Percentiles rank a stretch among this genome's conserved stretches.
Evolutionary conservation across 805 yeast species (phyloP).

Genomic region (Pichia eremophila): DNA sequence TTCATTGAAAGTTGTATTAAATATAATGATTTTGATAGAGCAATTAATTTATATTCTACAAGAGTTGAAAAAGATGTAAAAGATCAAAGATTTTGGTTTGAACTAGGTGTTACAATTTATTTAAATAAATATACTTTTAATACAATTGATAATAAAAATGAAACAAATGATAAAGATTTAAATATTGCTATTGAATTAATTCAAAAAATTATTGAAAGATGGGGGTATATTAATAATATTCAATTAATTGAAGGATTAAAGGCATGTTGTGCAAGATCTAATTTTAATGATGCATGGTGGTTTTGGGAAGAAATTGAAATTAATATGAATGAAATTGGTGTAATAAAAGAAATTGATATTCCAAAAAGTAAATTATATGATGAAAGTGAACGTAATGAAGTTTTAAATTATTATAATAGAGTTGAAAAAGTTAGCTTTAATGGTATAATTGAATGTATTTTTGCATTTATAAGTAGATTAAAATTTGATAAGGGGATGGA

Average conservation of each 20-base stretch:
- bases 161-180: conserved; percentile 15
- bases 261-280: conserved; percentile 21
- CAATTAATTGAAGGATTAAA: conserved; percentile 28
- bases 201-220: conserved; percentile 19
- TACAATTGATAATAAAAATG: neutral
- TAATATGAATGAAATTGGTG: conserved; percentile 19
- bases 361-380: conserved; percentile 17
- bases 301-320: conserved; percentile 26
- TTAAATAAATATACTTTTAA: conserved; percentile 18
- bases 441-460: conserved; percentile 18
- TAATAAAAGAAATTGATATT: conserved; percentile 14
- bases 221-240: conserved; percentile 28
- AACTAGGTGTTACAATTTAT: conserved; percentile 35
- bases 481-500: conserved; percentile 16
- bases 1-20: conserved; percentile 36
- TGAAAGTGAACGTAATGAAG: conserved; percentile 12
- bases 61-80: conserved; percentile 27
- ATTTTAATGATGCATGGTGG: conserved; percentile 20
- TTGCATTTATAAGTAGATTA: conserved; percentile 14
- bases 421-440: conserved; percentile 20
- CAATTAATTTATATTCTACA: conserved; percentile 29
- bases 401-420: conserved; percentile 22
- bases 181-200: conserved; percentile 30
- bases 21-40: conserved; percentile 26
- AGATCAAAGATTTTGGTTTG: conserved; percentile 44